Evolutionary conservation across 108 stramenopile species (phyloP).

Genomic region (Epithemia pelagica): DNA sequence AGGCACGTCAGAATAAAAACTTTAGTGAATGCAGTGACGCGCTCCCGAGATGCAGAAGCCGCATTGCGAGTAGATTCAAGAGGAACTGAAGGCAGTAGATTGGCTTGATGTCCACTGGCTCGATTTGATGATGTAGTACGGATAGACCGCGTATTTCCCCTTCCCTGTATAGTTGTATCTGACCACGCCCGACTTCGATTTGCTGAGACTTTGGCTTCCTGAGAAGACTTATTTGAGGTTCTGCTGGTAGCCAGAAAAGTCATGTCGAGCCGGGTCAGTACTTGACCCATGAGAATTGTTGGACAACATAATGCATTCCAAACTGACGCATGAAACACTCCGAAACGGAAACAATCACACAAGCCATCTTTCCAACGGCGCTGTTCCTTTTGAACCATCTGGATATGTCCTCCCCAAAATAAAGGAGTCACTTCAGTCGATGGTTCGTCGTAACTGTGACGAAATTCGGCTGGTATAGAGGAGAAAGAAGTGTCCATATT

Average conservation of each 20-base stretch:
- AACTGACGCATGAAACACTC: slow-evolving; percentile 60
- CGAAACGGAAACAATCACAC: slow-evolving; percentile 50
- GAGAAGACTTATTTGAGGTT: not conserved
- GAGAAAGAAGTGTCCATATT: too few relatives aligned
- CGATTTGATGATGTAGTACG: too few relatives aligned
- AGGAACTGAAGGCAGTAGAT: too few relatives aligned
- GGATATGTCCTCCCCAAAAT: not conserved
- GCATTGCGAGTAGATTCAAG: too few relatives aligned
- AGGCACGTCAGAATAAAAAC: not conserved
- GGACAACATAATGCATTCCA: slow-evolving; percentile 66
- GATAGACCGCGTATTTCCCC: too few relatives aligned
- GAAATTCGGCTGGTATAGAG: not conserved
- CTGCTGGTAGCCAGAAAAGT: slow-evolving; percentile 56
- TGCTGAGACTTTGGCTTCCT: not conserved
- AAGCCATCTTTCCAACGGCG: slow-evolving; percentile 78
- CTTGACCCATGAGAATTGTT: slow-evolving; percentile 67
- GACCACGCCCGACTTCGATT: not conserved
- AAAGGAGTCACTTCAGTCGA: not conserved
- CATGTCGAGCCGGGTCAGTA: slow-evolving; percentile 71
- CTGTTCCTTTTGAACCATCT: not conserved
- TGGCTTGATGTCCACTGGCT: too few relatives aligned
- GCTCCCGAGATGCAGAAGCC: too few relatives aligned
- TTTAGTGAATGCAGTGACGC: not conserved
- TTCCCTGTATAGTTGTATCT: not conserved
- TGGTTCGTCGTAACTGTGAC: not conserved